Conservation (phyloP, 768 basidiomycete genomes). For the Leccinellum rugosiceps region DNA sequence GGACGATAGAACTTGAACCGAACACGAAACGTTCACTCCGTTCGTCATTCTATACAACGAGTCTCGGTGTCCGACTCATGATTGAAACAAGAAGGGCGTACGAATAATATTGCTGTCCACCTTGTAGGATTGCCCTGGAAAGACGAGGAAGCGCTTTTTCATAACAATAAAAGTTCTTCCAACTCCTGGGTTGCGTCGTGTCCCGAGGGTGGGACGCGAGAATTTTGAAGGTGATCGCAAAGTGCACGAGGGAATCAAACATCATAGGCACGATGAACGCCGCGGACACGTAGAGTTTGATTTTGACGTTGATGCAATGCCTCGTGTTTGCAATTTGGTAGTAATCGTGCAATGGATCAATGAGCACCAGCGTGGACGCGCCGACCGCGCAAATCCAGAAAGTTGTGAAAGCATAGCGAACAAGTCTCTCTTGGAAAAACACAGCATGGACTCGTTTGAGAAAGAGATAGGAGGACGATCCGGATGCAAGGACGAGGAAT, state of each 20-base stretch:
- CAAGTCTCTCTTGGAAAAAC: slow-evolving; percentile 20
- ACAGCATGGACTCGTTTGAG: slow-evolving; percentile 38
- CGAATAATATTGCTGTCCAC: slow-evolving; percentile 40
- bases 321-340: slow-evolving; percentile 31
- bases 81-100: slow-evolving; percentile 11
- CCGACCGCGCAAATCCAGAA: slow-evolving; percentile 34
- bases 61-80: background rate
- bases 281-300: slow-evolving; percentile 23
- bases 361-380: slow-evolving; percentile 26
- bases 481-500: slow-evolving; percentile 20
- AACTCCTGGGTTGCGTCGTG: slow-evolving; percentile 3
- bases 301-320: slow-evolving; percentile 28
- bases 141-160: slow-evolving; percentile 30
- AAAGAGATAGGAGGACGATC: slow-evolving; percentile 35
- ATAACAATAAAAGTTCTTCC: slow-evolving; percentile 19
- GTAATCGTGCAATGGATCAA: slow-evolving; percentile 21
- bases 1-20: slow-evolving; percentile 17
- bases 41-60: slow-evolving; percentile 30
- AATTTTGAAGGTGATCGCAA: slow-evolving; percentile 33
- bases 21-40: slow-evolving; percentile 30
- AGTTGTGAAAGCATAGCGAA: slow-evolving; percentile 24
- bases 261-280: slow-evolving; percentile 29
- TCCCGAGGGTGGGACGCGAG: slow-evolving; percentile 12
- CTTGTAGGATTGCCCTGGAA: slow-evolving; percentile 33
- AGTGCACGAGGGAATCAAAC: slow-evolving; percentile 34